Conservation (phyloP, 768 basidiomycete species). For the Russula sp. region DNA sequence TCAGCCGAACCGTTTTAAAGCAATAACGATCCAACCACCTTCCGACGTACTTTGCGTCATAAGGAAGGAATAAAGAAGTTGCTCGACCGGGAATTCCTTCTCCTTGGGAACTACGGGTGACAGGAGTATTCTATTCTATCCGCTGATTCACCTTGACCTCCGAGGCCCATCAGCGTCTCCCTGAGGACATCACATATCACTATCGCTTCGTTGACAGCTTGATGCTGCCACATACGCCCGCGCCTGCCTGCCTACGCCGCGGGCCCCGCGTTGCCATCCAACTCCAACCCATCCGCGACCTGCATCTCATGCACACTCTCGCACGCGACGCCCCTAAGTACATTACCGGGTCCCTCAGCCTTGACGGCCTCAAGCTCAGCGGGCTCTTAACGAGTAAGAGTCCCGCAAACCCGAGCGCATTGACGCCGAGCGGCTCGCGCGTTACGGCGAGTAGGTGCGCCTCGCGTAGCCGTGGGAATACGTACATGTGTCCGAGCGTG, state of each 20-base stretch:
- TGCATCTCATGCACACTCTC: constrained; percentile 67
- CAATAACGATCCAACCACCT: too few species aligned
- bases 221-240: background rate
- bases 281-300: constrained; percentile 49
- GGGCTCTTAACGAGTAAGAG: constrained; percentile 85
- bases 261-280: constrained; percentile 28
- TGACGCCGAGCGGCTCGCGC: constrained; percentile 65
- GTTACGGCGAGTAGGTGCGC: constrained; percentile 50
- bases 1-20: too few species aligned
- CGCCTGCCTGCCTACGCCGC: constrained; percentile 1
- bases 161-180: too few species aligned
- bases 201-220: too few species aligned
- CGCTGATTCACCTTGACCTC: too few species aligned
- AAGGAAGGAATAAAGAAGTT: too few species aligned
- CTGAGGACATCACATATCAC: too few species aligned
- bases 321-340: constrained; percentile 62
- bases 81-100: too few species aligned
- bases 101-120: too few species aligned
- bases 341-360: constrained; percentile 57
- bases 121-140: too few species aligned
- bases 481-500: constrained; percentile 78
- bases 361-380: constrained; percentile 69
- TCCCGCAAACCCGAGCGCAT: constrained; percentile 87
- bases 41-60: too few species aligned
- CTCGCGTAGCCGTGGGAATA: constrained; percentile 79